These are phyloP conservation scores for Agrocybe pediades DNA, from an alignment of 768 basidiomycete species.

Conservation along the genomic window DNA sequence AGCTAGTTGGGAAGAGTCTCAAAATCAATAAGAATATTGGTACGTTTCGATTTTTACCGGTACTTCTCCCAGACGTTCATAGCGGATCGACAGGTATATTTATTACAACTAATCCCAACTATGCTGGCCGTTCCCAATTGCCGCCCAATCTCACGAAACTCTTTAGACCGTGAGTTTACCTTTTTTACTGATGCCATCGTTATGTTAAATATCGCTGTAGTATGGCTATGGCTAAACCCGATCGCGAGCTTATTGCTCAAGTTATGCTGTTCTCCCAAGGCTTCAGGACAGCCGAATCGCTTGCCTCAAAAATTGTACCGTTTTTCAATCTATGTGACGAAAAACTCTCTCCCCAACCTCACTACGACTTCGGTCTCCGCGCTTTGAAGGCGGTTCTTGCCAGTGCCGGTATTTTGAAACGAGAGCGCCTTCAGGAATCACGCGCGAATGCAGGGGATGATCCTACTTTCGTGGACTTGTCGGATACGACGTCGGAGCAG, in stretches of 20 bases:
- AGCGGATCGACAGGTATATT: constrained; percentile 95
- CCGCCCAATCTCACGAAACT: constrained; percentile 90
- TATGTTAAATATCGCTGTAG: constrained; percentile 37
- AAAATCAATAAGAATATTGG: constrained; percentile 95
- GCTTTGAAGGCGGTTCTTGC: constrained; percentile 96
- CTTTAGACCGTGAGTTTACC: constrained; percentile 80
- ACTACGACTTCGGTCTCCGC: constrained; percentile 98
- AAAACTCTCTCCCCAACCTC: constrained; percentile 94
- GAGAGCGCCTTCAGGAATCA: constrained; percentile 70
- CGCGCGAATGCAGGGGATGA: constrained; percentile 41
- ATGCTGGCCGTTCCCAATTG: constrained; percentile 92
- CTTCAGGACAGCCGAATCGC: constrained; percentile 94
- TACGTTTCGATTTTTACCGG: constrained; percentile 26
- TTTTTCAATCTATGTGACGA: constrained; percentile 99
- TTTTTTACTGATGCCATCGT: neutral
- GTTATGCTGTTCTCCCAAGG: constrained; percentile 99
- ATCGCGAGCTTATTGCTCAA: constrained; percentile 97
- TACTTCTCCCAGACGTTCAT: no score
- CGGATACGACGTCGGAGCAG: constrained; percentile 82
- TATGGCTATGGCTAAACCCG: constrained; percentile 99
- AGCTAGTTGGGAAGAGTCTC: constrained; percentile 91
- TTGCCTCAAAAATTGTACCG: constrained; percentile 98
- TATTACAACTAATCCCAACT: constrained; percentile 98
- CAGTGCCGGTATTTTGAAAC: constrained; percentile 96
- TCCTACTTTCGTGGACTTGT: constrained; percentile 53